Conservation (phyloP, 345 rosid genomes). For the Kernera saxatilis region DNA sequence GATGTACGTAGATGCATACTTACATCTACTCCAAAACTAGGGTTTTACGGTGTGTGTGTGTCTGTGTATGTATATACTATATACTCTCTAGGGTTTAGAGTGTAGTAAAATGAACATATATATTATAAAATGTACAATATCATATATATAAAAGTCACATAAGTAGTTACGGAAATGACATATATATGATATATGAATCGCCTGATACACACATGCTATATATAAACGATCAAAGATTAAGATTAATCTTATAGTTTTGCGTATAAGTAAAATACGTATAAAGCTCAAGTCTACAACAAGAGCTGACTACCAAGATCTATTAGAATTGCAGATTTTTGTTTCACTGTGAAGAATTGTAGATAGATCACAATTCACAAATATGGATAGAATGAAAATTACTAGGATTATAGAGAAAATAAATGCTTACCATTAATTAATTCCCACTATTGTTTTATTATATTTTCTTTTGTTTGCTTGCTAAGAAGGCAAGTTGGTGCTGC, state of each 20-base stretch:
- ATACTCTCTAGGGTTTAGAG: not conserved
- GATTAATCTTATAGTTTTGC: not conserved
- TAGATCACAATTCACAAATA: not conserved
- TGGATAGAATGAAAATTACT: not conserved
- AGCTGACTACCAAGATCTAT: not conserved
- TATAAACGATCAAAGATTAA: not conserved
- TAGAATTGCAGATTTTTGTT: not conserved
- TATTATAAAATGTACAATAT: too few relatives aligned
- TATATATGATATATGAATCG: not conserved
- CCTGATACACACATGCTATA: not conserved
- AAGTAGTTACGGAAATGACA: too few relatives aligned
- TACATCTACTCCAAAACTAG: too few relatives aligned
- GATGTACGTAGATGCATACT: too few relatives aligned
- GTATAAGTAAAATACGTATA: not conserved
- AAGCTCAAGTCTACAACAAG: not conserved
- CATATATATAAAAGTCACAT: too few relatives aligned
- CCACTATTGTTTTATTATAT: slow-evolving; percentile 20
- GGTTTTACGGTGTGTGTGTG: too few relatives aligned
- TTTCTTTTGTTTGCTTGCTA: slow-evolving; percentile 21
- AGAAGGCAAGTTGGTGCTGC: slow-evolving; percentile 27
- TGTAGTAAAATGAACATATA: not conserved
- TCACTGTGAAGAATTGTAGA: not conserved
- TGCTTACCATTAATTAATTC: slow-evolving; percentile 26
- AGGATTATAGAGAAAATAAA: not conserved
- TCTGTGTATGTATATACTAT: too few relatives aligned